phyloP scores from a whole-genome alignment of 2,329 filamentous ascomycete species.

The Corniculantispora saksenae region DNA sequence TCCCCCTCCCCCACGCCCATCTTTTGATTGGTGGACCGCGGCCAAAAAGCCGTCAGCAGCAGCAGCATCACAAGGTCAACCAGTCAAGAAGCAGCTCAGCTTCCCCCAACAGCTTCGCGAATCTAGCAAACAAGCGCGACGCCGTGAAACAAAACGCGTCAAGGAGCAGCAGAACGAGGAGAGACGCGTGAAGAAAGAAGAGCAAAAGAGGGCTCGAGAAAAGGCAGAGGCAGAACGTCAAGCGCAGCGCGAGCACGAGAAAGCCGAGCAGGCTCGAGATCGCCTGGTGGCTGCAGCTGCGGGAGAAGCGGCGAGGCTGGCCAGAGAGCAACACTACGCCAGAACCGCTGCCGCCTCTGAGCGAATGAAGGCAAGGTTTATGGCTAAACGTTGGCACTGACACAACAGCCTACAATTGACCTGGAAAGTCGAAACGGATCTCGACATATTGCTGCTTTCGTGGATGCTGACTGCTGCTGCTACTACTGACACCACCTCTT shows the following conservation, averaged over 20 bases:
- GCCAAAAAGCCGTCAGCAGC: conserved; percentile 19
- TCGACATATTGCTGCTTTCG: conserved; percentile 15
- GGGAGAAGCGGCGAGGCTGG: not conserved
- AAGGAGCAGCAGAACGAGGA: conserved; percentile 10
- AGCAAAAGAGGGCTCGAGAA: not conserved
- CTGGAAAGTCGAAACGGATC: not conserved
- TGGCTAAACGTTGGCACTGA: not conserved
- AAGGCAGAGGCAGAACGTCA: not conserved
- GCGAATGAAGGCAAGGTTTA: not conserved
- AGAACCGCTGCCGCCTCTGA: not conserved
- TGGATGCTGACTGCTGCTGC: conserved; percentile 13
- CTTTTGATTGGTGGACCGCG: conserved; percentile 38
- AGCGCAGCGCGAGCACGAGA: not conserved
- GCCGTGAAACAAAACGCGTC: conserved; percentile 4
- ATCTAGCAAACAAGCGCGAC: not conserved
- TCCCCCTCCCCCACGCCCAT: conserved; percentile 29
- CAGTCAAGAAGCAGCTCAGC: not conserved
- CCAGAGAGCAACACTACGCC: not conserved
- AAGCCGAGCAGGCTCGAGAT: not conserved
- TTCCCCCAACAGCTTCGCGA: not conserved
- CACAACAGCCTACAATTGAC: not conserved
- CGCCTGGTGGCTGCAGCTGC: not conserved
- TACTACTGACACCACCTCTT: not conserved
- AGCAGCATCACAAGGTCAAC: conserved; percentile 2
- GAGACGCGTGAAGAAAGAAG: not conserved